Conservation (phyloP, 2,329 filamentous ascomycete species). For the Harringtonia lauricola region DNA sequence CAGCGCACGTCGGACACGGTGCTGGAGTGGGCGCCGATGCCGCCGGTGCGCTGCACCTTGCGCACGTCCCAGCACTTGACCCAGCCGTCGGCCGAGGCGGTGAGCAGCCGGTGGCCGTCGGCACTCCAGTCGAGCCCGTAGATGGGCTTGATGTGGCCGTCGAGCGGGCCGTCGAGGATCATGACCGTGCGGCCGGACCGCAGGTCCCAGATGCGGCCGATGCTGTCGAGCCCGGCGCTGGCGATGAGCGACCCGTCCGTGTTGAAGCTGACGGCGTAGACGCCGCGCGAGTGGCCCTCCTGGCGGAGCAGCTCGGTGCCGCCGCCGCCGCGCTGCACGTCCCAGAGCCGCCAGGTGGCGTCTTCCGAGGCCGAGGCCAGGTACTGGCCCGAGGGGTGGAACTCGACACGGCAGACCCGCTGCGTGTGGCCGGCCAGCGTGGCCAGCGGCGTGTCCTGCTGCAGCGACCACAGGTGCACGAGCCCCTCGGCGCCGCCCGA, state of each 20-base stretch:
- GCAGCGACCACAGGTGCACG: slow-evolving; percentile 82
- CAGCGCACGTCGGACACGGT: slow-evolving; percentile 88
- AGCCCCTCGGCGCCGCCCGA: slow-evolving; percentile 83
- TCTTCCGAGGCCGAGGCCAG: slow-evolving; percentile 91
- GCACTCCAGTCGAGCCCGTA: slow-evolving; percentile 86
- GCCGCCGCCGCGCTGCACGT: slow-evolving; percentile 75
- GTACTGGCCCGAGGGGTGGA: slow-evolving; percentile 84
- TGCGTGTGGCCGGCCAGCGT: slow-evolving; percentile 76
- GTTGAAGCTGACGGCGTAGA: slow-evolving; percentile 85
- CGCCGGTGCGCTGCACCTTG: slow-evolving; percentile 72
- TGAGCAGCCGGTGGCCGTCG: slow-evolving; percentile 87
- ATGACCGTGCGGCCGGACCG: slow-evolving; percentile 88
- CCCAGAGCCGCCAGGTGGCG: slow-evolving; percentile 95
- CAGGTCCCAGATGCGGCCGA: slow-evolving; percentile 91
- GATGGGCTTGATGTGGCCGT: slow-evolving; percentile 76
- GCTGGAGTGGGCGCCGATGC: slow-evolving; percentile 82
- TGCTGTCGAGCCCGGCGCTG: slow-evolving; percentile 87
- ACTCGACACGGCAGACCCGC: slow-evolving; percentile 84
- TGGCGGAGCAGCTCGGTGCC: slow-evolving; percentile 54
- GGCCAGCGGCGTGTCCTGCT: slow-evolving; percentile 72
- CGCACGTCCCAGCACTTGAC: slow-evolving; percentile 97
- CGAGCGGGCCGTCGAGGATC: slow-evolving; percentile 83
- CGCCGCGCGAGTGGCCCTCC: slow-evolving; percentile 89
- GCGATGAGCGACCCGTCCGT: slow-evolving; percentile 82
- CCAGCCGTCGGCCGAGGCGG: slow-evolving; percentile 87